Conservation (phyloP, 345 rosid species). For the Hibiscus syriacus region DNA sequence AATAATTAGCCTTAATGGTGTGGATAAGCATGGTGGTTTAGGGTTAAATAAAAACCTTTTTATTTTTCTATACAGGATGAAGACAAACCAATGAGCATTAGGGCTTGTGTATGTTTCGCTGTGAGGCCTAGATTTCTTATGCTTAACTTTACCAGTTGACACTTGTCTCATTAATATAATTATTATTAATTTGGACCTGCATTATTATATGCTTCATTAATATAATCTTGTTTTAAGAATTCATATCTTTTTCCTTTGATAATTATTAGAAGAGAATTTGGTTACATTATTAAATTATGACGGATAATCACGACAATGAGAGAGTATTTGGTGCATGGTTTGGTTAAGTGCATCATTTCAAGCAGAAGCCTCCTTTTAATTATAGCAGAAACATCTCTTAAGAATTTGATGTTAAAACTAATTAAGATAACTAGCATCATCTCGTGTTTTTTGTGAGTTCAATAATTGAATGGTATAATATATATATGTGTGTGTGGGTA, state of each 20-base stretch:
- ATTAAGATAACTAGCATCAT: too few species aligned
- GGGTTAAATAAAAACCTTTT: constrained; percentile 5
- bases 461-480: too few species aligned
- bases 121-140: constrained; percentile 26
- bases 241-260: not conserved
- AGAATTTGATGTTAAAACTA: too few species aligned
- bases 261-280: too few species aligned
- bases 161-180: constrained; percentile 30
- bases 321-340: not conserved
- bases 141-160: constrained; percentile 39
- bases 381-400: too few species aligned
- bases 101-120: constrained; percentile 44
- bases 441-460: too few species aligned
- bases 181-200: not conserved
- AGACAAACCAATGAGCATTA: constrained; percentile 44
- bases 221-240: constrained; percentile 13
- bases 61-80: not conserved
- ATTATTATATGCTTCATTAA: too few species aligned
- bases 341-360: not conserved
- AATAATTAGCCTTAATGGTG: constrained; percentile 18
- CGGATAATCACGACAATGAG: not conserved
- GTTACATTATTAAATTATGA: not conserved
- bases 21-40: constrained; percentile 30
- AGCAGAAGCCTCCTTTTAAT: too few species aligned
- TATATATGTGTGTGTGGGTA: too few species aligned